Evolutionary conservation across 306 rosid genomes (phyloP), one percentile per base, ranked within the genome.

Genomic region (Vigna nakashimae): DNA sequence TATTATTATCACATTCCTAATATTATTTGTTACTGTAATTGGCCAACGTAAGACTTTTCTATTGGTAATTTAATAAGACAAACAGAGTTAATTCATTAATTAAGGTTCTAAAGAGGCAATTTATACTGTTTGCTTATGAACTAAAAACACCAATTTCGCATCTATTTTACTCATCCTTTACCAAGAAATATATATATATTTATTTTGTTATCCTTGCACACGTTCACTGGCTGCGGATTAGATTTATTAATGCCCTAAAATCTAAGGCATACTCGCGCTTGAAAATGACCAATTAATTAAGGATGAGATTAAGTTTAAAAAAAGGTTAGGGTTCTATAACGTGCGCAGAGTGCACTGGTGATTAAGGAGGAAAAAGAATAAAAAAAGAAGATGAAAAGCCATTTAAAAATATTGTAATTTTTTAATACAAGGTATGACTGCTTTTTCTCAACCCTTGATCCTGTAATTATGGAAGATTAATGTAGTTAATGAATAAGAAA

Each of bases 361-460:
- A 64, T 63, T 6, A 51, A 1, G 5, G 14, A 16, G 15, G 38
- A 9, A 64, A 64, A 63, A 63, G 7, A 32, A 11, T 0, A 16
- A 15, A 15, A 63, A 16, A 15, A 15, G 36, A 1, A 9, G 11
- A 32, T 59, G 63, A 56, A 58, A 58, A 58, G 64, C 70, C 14
- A 36, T 13, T 11, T 66, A 59, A 50, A 71, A 66, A 77, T 30
- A 30, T 58, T n/a, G 49, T 10, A 2, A 7, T 66, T 65, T 16
- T 65, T 59, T 38, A 22, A 72, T 67, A 26, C 36, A 74, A 45
- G 78, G 38, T 60, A 30, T 30, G 73, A 8, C 0, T 42, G 72
- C 71, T 52, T 84, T 78, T 80, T 77, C 80, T 77, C 80, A 80
- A 73, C 66, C 34, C 58, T 73, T 67, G 57, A 36, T 51, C 86